A percentile compares a stretch with the other conserved stretches of the same genome.
Conservation (phyloP, 2,329 filamentous ascomycete species). For the Talaromyces sp. region DNA sequence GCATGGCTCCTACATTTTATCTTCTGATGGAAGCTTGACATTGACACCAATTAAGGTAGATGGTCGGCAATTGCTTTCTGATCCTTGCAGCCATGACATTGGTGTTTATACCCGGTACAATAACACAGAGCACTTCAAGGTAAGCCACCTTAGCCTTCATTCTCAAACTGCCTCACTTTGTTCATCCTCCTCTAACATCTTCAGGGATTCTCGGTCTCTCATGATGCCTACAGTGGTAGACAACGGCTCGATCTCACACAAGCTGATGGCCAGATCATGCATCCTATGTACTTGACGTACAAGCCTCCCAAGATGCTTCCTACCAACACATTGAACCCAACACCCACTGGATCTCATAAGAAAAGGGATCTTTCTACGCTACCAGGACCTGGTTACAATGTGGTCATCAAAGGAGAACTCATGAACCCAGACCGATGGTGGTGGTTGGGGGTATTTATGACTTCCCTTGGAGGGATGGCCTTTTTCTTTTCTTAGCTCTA, state of each 20-base stretch:
- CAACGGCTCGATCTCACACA: constrained; percentile 65
- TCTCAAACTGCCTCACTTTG: background rate
- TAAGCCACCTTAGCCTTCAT: constrained; percentile 34
- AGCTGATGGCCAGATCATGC: constrained; percentile 66
- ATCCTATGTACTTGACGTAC: constrained; percentile 68
- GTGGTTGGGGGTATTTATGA: constrained; percentile 54
- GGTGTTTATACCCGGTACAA: constrained; percentile 68
- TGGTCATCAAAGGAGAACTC: constrained; percentile 37
- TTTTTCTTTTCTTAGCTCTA: constrained; percentile 36
- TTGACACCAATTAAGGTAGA: constrained; percentile 66
- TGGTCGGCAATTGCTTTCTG: constrained; percentile 67
- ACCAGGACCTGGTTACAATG: constrained; percentile 7
- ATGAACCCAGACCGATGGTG: constrained; percentile 48
- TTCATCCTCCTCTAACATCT: constrained; percentile 5
- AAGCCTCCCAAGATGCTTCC: constrained; percentile 70
- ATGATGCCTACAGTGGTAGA: constrained; percentile 64
- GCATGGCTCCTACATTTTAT: constrained; percentile 64
- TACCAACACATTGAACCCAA: constrained; percentile 66
- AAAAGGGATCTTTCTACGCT: constrained; percentile 18
- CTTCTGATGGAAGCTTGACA: constrained; percentile 60
- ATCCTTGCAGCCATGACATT: constrained; percentile 62
- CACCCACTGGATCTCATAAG: constrained; percentile 41
- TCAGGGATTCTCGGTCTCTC: constrained; percentile 48
- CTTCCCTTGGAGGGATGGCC: constrained; percentile 45
- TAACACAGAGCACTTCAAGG: constrained; percentile 64